Evolutionary conservation across 768 basidiomycete species (phyloP).

Genomic region (Suillus plorans): DNA sequence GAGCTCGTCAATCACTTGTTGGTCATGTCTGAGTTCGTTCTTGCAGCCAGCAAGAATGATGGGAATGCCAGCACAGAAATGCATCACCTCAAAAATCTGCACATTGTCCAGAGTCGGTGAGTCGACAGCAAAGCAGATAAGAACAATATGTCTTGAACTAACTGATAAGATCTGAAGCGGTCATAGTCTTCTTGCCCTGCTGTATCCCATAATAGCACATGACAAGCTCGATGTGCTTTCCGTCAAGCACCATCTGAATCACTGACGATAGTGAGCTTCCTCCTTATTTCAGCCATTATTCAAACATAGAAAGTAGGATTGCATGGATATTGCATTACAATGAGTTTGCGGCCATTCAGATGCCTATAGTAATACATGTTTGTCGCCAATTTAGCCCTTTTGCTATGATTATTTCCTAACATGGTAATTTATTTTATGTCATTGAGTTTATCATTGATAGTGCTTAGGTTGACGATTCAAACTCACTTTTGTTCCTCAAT

Average conservation of each 20-base stretch:
- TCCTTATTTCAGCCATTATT: constrained; percentile 93
- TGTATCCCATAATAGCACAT: constrained; percentile 85
- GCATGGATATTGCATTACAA: constrained; percentile 12
- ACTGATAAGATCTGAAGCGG: constrained; percentile 90
- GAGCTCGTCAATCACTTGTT: constrained; percentile 90
- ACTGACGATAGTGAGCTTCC: constrained; percentile 98
- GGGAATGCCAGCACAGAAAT: constrained; percentile 92
- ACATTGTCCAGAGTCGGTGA: constrained; percentile 98
- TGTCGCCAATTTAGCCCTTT: no score
- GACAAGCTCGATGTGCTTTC: constrained; percentile 97
- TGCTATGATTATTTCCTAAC: no score
- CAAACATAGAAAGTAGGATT: constrained; percentile 34
- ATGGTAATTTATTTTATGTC: no score
- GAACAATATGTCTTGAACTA: constrained; percentile 96
- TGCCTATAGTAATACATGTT: no score
- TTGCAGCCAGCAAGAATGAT: constrained; percentile 99
- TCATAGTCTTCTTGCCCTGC: constrained; percentile 99
- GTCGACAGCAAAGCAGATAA: constrained; percentile 98
- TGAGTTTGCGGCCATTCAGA: no score
- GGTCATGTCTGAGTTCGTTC: constrained; percentile 95
- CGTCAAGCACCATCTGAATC: constrained; percentile 86
- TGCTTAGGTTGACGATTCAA: no score
- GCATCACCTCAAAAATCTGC: constrained; percentile 98
- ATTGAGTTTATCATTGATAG: no score
- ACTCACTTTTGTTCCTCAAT: no score